phyloP scores from a whole-genome alignment of 345 rosid genomes.

The Corchorus olitorius region DNA sequence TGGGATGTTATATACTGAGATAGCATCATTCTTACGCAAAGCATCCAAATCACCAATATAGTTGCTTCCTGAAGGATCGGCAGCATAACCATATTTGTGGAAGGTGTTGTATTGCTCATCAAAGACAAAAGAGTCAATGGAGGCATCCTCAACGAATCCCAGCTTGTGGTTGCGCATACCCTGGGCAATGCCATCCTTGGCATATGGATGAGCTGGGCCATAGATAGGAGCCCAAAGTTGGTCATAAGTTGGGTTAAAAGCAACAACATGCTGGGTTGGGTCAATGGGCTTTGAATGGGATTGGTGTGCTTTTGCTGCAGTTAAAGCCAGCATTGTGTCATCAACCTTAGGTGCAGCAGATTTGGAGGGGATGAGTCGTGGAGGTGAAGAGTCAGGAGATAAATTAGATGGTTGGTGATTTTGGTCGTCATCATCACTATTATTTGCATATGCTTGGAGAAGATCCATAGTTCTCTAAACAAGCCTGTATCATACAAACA shows the following conservation, averaged over 20 bases:
- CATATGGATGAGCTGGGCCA: constrained; percentile 92
- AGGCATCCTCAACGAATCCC: constrained; percentile 93
- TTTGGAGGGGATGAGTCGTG: constrained; percentile 66
- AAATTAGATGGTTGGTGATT: constrained; percentile 34
- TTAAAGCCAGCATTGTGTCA: constrained; percentile 82
- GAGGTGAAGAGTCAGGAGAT: constrained; percentile 81
- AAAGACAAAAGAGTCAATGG: constrained; percentile 77
- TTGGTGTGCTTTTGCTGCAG: constrained; percentile 61
- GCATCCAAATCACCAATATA: constrained; percentile 82
- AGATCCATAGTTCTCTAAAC: constrained; percentile 50
- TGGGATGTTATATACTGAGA: constrained; percentile 78
- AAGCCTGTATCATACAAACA: constrained; percentile 3
- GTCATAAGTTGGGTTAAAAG: constrained; percentile 80
- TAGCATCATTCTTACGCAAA: constrained; percentile 57
- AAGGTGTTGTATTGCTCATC: constrained; percentile 96
- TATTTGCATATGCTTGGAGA: constrained; percentile 44
- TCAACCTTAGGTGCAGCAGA: constrained; percentile 94
- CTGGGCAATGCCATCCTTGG: constrained; percentile 91
- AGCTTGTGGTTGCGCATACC: constrained; percentile 98
- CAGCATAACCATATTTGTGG: constrained; percentile 83
- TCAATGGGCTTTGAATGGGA: constrained; percentile 71
- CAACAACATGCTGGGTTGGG: constrained; percentile 72
- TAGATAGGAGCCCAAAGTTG: constrained; percentile 91
- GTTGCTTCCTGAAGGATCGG: constrained; percentile 80
- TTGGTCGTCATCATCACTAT: constrained; percentile 39